These are phyloP conservation scores for Aspergillus tanneri DNA, from an alignment of 2,329 filamentous ascomycete genomes.

Conservation along the genomic window DNA sequence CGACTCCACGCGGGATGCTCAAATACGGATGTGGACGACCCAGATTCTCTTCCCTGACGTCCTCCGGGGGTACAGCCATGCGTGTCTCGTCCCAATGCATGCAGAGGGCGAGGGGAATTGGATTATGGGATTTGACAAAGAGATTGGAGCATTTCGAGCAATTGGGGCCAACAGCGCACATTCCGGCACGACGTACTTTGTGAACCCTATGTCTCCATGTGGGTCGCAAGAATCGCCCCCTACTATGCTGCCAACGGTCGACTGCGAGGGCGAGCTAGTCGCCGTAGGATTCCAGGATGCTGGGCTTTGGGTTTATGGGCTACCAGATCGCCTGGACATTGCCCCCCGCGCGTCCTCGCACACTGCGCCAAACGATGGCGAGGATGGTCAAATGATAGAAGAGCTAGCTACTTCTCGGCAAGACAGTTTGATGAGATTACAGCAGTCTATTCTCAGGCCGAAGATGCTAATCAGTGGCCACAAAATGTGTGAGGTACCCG, in stretches of 20 bases:
- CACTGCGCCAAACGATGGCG: background rate
- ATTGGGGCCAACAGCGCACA: slow-evolving; percentile 72
- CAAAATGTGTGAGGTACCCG: slow-evolving; percentile 63
- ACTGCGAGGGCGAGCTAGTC: slow-evolving; percentile 68
- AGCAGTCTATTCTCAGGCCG: slow-evolving; percentile 45
- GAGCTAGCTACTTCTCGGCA: slow-evolving; percentile 6
- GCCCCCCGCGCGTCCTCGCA: slow-evolving; percentile 33
- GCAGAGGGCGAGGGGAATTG: slow-evolving; percentile 64
- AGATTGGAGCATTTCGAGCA: slow-evolving; percentile 74
- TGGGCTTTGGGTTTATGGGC: slow-evolving; percentile 75
- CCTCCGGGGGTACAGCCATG: slow-evolving; percentile 76
- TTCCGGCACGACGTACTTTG: slow-evolving; percentile 77
- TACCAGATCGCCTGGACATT: slow-evolving; percentile 70
- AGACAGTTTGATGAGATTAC: slow-evolving; percentile 31
- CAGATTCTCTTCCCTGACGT: slow-evolving; percentile 81
- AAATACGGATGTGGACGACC: slow-evolving; percentile 78
- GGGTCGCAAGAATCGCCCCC: slow-evolving; percentile 62
- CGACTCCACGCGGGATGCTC: slow-evolving; percentile 58
- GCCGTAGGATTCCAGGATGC: slow-evolving; percentile 70
- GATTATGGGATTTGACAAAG: slow-evolving; percentile 75
- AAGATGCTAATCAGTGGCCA: slow-evolving; percentile 70
- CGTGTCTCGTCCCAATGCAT: slow-evolving; percentile 60
- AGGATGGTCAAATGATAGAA: slow-evolving; percentile 1
- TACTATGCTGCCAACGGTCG: slow-evolving; percentile 67
- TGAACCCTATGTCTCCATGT: slow-evolving; percentile 57